Evolutionary conservation across 2,329 filamentous ascomycete genomes (phyloP).

Genomic region (Arthrobotrys sinensis): DNA sequence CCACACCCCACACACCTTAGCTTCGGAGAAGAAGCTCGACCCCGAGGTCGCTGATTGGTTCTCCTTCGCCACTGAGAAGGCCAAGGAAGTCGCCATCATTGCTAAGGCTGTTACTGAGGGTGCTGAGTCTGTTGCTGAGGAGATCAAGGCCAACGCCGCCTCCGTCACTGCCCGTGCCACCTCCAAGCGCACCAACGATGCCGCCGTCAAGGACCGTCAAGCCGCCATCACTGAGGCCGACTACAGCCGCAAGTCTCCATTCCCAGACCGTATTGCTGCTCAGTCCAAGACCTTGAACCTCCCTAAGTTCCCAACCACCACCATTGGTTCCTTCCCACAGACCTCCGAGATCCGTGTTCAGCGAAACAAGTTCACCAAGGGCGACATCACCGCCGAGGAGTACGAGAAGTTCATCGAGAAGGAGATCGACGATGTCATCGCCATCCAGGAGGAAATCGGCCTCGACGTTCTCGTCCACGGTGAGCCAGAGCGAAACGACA

Average conservation of each 20-base stretch:
- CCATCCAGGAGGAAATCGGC: constrained; percentile 97
- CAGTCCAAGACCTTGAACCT: constrained; percentile 95
- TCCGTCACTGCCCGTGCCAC: constrained; percentile 91
- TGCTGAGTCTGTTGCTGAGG: constrained; percentile 84
- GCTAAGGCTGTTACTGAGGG: constrained; percentile 97
- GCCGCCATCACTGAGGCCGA: constrained; percentile 84
- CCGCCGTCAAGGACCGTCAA: constrained; percentile 96
- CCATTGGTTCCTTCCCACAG: constrained; percentile 99
- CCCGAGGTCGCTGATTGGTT: constrained; percentile 97
- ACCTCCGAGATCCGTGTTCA: constrained; percentile 98
- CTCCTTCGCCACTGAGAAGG: constrained; percentile 97
- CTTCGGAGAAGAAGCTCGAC: constrained; percentile 98
- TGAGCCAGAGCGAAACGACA: constrained; percentile 99
- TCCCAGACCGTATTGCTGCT: constrained; percentile 85
- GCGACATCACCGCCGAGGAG: constrained; percentile 89
- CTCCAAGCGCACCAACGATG: constrained; percentile 96
- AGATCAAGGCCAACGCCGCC: constrained; percentile 97
- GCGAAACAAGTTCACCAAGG: constrained; percentile 99
- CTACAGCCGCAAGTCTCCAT: constrained; percentile 94
- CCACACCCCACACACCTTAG: constrained; percentile 97
- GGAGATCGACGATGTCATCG: constrained; percentile 95
- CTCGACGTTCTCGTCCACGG: constrained; percentile 98
- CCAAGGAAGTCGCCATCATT: constrained; percentile 88
- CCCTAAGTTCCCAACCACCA: constrained; percentile 97
- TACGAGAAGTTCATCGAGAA: constrained; percentile 99